Base-by-base conservation (phyloP, 169 alveolate genomes). In the Plasmodium fragile region DNA sequence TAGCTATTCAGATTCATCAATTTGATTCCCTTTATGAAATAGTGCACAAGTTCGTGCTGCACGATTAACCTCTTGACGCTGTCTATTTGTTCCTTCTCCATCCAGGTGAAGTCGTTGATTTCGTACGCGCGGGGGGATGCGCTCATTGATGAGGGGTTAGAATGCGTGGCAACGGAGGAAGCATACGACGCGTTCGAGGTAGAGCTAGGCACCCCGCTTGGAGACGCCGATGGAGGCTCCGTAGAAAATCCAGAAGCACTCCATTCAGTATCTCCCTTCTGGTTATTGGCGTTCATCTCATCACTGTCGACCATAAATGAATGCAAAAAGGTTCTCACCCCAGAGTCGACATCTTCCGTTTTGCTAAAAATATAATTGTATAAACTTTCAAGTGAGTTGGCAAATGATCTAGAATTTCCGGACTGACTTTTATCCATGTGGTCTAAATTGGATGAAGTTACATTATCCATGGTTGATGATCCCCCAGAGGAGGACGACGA, bases 91-190 rank as follows among this genome's bases (percentile, higher is more conserved):
- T 89, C 80, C 45, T 65, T 79, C 39, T 18, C 71, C 94, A 89
- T 89, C 94, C 94, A 89, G 13, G 18, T 49, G 28, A 89, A 89
- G 81, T 89, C 94, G 5, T 8, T 65, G 7, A 89, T 78, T 85
- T 85, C 93, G 45, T 85, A 83, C 39, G 13, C 34, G 2, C 1
- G 13, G 49, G 22, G 22, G 32, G 82, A 5, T n/a, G 30, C 82
- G n/a, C 4, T 41, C 5, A 1, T 75, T 59, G 49, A 4, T 34
- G 69, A 30, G 18, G 22, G 0, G 59, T 1, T 49, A 7, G 59
- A 49, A 2, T 4, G 7, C 22, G 25, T 13, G 2, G 52, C 16
- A 7, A 8, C 13, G 52, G 11, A 41, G 16, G 52, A 41, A 41
- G 16, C 0, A 41, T 6, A 39, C 45, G 45, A 3, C 18, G 11